Evolutionary conservation across 495 filamentous ascomycete species (phyloP).

Genomic region (Podospora australis): DNA sequence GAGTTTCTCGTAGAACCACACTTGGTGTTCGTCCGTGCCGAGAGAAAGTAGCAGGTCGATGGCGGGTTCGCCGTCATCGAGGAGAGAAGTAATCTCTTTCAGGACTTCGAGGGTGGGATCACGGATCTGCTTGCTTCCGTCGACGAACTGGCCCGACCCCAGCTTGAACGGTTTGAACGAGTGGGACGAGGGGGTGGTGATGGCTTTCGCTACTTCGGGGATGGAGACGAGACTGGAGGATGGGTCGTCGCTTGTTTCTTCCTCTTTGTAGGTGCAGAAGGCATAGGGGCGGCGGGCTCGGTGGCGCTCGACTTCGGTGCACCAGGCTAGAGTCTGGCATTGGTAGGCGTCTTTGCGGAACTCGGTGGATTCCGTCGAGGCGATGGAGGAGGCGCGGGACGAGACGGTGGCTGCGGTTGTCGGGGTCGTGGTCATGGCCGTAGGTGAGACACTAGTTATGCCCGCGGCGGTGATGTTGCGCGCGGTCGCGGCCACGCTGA

Average conservation of each 20-base stretch:
- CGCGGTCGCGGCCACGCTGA: conserved; percentile 14
- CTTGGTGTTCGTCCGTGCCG: conserved; percentile 28
- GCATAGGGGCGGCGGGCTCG: conserved; percentile 21
- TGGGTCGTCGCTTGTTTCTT: conserved; percentile 14
- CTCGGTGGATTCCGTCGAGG: conserved; percentile 11
- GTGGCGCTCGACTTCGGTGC: conserved; percentile 23
- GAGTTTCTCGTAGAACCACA: conserved; percentile 29
- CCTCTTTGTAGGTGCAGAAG: conserved; percentile 29
- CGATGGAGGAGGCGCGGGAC: conserved; percentile 4
- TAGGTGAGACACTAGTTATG: too few relatives aligned
- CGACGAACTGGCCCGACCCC: conserved; percentile 27
- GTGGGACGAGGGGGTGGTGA: conserved; percentile 23
- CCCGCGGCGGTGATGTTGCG: background rate
- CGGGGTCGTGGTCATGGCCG: too few relatives aligned
- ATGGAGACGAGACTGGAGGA: conserved; percentile 18
- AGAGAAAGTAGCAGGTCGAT: conserved; percentile 26
- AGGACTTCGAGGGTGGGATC: conserved; percentile 27
- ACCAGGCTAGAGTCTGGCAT: conserved; percentile 30
- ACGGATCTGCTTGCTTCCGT: conserved; percentile 29
- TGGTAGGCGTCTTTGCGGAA: conserved; percentile 24
- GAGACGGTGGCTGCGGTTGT: conserved; percentile 2
- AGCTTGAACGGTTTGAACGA: conserved; percentile 31
- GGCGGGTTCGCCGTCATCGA: conserved; percentile 15
- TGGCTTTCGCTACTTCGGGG: conserved; percentile 30
- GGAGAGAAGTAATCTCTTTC: conserved; percentile 22